Percentiles rank a stretch among this genome's conserved stretches.
phyloP scores from a whole-genome alignment of 2,329 filamentous ascomycete species.

The Colletotrichum caudatum region DNA sequence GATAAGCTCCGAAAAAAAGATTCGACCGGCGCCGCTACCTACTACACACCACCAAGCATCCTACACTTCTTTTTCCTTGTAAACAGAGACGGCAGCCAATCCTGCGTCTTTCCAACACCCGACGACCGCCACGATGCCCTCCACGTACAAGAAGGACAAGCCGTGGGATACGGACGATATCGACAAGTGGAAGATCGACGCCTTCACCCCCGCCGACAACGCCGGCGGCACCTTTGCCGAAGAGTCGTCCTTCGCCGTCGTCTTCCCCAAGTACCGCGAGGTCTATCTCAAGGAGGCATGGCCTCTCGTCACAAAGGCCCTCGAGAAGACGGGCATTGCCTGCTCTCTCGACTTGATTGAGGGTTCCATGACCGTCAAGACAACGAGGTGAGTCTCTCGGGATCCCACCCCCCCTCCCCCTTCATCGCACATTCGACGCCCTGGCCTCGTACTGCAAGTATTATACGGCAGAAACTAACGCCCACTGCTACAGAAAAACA shows the following conservation, averaged over 20 bases:
- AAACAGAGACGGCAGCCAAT: constrained; percentile 4
- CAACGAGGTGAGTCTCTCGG: constrained; percentile 78
- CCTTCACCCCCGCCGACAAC: constrained; percentile 90
- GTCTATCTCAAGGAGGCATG: constrained; percentile 92
- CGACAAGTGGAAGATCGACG: constrained; percentile 94
- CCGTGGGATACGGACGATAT: constrained; percentile 97
- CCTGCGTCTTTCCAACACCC: constrained; percentile 9
- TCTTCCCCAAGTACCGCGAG: constrained; percentile 98
- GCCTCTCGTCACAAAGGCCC: constrained; percentile 87
- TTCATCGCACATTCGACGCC: constrained; percentile 58
- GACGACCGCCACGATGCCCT: constrained; percentile 72
- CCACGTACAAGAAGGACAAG: constrained; percentile 89
- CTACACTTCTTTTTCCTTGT: constrained; percentile 10
- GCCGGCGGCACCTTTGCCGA: constrained; percentile 86
- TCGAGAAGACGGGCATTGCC: constrained; percentile 89
- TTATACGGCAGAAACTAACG: constrained; percentile 6
- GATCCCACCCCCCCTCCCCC: too few species aligned
- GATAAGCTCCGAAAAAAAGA: constrained; percentile 19
- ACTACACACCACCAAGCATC: background rate
- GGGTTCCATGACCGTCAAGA: constrained; percentile 96
- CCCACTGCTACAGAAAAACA: constrained; percentile 70
- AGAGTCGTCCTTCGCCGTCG: constrained; percentile 87
- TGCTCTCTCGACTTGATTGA: constrained; percentile 95
- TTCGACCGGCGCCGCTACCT: constrained; percentile 11
- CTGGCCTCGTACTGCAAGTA: background rate